Evolutionary conservation across 345 rosid genomes (phyloP).

Genomic region (Eucalyptus lansdowneana): DNA sequence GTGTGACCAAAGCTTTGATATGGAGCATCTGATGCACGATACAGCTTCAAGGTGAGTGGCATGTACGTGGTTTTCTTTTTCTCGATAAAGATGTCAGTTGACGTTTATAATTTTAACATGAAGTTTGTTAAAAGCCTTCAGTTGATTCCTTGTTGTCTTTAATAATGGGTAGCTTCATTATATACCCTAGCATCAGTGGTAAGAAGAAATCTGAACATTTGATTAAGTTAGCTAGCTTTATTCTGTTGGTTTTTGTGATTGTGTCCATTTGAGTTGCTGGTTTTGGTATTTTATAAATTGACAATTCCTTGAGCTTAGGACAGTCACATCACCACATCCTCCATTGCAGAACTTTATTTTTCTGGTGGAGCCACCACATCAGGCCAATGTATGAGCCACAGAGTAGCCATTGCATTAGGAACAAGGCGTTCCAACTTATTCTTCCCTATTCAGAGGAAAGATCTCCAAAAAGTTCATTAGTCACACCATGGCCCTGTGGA

Average conservation of each 20-base stretch:
- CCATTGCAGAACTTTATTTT: background rate
- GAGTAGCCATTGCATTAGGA: background rate
- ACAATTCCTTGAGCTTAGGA: background rate
- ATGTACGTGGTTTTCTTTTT: background rate
- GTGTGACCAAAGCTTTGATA: background rate
- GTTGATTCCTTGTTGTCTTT: background rate
- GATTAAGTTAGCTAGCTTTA: background rate
- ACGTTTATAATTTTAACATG: background rate
- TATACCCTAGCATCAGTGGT: background rate
- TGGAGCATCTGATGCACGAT: conserved; percentile 5
- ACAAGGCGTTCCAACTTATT: background rate
- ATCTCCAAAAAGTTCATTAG: background rate
- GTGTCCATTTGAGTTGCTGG: background rate
- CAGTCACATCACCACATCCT: background rate
- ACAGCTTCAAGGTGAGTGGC: background rate
- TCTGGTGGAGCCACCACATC: background rate
- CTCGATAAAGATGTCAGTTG: background rate
- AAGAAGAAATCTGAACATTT: background rate
- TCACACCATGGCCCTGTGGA: background rate
- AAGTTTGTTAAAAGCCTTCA: background rate
- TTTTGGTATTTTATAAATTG: background rate
- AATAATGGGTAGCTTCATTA: background rate
- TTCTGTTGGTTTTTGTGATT: background rate
- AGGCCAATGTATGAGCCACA: background rate
- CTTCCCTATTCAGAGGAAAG: background rate